Base-by-base conservation (phyloP, 2,329 filamentous ascomycete genomes). In the Aureobasidium sp. region DNA sequence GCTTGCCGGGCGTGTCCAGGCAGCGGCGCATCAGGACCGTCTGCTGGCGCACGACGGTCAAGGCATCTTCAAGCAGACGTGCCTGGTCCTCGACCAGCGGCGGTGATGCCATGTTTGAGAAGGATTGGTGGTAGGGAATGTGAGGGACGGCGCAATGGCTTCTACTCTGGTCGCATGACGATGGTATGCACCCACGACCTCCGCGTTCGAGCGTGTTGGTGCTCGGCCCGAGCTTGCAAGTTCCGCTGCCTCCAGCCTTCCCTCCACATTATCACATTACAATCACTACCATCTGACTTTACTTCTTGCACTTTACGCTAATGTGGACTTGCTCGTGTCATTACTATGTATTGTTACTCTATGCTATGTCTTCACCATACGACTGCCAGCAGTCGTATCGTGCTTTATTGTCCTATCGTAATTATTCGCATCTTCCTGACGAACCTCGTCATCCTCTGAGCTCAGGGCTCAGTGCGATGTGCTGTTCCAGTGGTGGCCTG, bases 11-110 rank as follows among this genome's bases (percentile, higher is more conserved):
- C 11, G 91, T 95, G 74, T 99, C 95, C 64, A 99, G 83, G 71
- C 92, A 97, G 80, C 95, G 93, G 79, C 93, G 91, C 94, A 99
- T 99, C 74, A 96, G 83, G 71, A 87, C 85, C 63, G 93, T 94
- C 84, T 99, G 95, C 79, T 97, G 93, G 78, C 93, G 90, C 77
- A 99, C 95, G 58, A 96, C 93, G 65, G 89, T 85, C 77, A 97
- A 81, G 72, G 95, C 94, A 87, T 99, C 94, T 79, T 99, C 94
- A 69, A 99, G 87, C 79, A 99, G 85, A 71, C 92, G 89, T 71
- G 90, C 91, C 84, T 87, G 78, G 70, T 81, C 78, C 76, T 81
- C 78, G 67, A 78, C 77, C 67, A 77, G 75, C 63, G 72, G 71
- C 65, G 78, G 77, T 70, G 76, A 76, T 72, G 75, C 73, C 75